Conservation (phyloP, 2,329 filamentous ascomycete species). For the Byssothecium circinans region DNA sequence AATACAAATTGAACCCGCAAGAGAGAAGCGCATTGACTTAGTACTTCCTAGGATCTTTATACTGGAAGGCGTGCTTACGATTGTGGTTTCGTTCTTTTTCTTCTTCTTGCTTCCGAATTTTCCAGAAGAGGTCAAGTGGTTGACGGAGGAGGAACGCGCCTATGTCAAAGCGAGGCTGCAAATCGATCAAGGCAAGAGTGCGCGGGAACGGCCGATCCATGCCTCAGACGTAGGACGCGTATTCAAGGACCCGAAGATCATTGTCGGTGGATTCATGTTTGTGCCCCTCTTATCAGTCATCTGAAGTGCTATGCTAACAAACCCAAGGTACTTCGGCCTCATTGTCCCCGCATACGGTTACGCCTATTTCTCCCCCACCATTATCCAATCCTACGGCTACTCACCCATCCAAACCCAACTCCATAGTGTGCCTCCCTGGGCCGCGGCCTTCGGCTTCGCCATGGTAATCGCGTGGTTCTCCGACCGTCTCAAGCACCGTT, state of each 20-base stretch:
- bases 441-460: constrained; percentile 74
- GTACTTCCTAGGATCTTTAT: constrained; percentile 67
- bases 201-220: constrained; percentile 48
- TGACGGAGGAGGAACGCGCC: constrained; percentile 48
- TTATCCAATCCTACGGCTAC: constrained; percentile 55
- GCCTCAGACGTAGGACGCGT: constrained; percentile 47
- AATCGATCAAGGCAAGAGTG: constrained; percentile 52
- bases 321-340: constrained; percentile 48
- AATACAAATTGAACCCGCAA: background rate
- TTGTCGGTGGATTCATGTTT: constrained; percentile 53
- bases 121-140: constrained; percentile 54
- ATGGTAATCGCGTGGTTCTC: constrained; percentile 74
- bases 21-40: background rate
- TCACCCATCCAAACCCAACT: constrained; percentile 57
- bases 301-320: background rate
- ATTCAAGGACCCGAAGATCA: constrained; percentile 54
- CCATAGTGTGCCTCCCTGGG: constrained; percentile 63
- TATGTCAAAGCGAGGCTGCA: constrained; percentile 52
- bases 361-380: constrained; percentile 52
- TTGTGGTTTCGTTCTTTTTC: constrained; percentile 48
- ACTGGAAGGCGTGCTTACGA: constrained; percentile 57
- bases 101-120: constrained; percentile 54
- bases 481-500: constrained; percentile 72
- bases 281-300: background rate
- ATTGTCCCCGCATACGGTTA: constrained; percentile 46